Base-by-base conservation (phyloP, 148 eudicot genomes). In the Camellia lanceoleosa region DNA sequence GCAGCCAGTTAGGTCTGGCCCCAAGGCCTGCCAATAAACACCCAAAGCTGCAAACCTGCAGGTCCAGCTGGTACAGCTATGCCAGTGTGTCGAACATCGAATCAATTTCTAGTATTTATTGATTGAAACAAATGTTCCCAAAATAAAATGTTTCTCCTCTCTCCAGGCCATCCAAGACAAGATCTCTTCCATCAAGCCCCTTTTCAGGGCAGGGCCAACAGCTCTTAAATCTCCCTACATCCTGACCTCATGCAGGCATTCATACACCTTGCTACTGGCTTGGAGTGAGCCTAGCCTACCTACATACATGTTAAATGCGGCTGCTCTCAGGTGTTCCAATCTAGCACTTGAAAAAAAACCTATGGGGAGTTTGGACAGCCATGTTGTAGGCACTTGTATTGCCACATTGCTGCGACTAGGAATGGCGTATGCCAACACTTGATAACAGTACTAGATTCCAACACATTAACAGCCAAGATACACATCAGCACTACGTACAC, bases 151-250 rank as follows among this genome's bases (percentile, higher is more conserved):
- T 38, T 5, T 14, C 5, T 65, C 9, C 12, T 13, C 69, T 30
- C 44, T 65, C 16, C 69, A 65, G 69, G 69, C 16, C 69, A 41
- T 49, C 52, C 52, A 49, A 49, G 7, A 49, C 52, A 49, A 49
- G 52, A 49, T 49, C 52, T 49, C 52, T 49, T 7, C 52, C 38
- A 1, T 49, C 52, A 49, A 49, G 7, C 52, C 52, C 52, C 52
- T 49, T 30, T 49, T 49, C 52, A 49, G 6, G 52, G 52, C 15
- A 14, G 47, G 5, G 71, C 71, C 42, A 46, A 67, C 49, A 42
- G 72, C 72, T 43, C 72, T 43, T 14, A 68, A 68, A 68, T 19
- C 72, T 68, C 51, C 72, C 43, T n/a, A 16, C 7, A 47, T n/a
- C 71, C 43, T 42, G 43, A 46, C 47, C 71, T 68, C 49, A 7